Conservation (phyloP, 306 rosid genomes). For the Vachellia pachyceras region DNA sequence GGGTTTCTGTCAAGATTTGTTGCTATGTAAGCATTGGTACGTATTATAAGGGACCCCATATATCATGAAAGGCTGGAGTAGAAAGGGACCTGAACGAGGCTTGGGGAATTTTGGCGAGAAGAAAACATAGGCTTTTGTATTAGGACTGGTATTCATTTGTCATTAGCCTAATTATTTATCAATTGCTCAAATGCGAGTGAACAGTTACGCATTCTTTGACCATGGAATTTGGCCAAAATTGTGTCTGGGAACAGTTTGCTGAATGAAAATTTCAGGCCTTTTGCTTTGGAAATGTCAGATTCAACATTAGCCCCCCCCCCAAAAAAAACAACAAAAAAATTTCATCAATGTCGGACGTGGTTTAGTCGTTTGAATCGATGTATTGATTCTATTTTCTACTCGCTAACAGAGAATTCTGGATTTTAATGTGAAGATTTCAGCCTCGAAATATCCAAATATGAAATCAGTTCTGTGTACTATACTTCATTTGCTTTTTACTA, state of each 20-base stretch:
- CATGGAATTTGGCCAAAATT: background rate
- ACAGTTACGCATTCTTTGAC: background rate
- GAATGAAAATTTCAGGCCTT: background rate
- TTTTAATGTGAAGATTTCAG: too few relatives aligned
- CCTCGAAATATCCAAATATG: too few relatives aligned
- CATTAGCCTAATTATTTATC: background rate
- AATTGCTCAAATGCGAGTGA: background rate
- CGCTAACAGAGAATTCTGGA: too few relatives aligned
- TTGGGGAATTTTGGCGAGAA: background rate
- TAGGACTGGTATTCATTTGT: background rate
- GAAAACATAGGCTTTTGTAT: background rate
- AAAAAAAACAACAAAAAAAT: too few relatives aligned
- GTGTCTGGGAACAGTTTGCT: background rate
- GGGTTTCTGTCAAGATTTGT: background rate
- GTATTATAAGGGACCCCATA: background rate
- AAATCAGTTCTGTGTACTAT: too few relatives aligned
- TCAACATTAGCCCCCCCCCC: background rate
- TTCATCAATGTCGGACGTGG: too few relatives aligned
- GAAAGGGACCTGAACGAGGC: background rate
- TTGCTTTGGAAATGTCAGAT: background rate
- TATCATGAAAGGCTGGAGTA: background rate
- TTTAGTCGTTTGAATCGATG: too few relatives aligned
- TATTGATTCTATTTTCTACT: too few relatives aligned
- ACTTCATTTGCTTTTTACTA: too few relatives aligned
- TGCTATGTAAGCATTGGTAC: background rate